These are phyloP conservation scores for Beauveria caledonica DNA, from an alignment of 2,329 filamentous ascomycete genomes.

Conservation along the genomic window DNA sequence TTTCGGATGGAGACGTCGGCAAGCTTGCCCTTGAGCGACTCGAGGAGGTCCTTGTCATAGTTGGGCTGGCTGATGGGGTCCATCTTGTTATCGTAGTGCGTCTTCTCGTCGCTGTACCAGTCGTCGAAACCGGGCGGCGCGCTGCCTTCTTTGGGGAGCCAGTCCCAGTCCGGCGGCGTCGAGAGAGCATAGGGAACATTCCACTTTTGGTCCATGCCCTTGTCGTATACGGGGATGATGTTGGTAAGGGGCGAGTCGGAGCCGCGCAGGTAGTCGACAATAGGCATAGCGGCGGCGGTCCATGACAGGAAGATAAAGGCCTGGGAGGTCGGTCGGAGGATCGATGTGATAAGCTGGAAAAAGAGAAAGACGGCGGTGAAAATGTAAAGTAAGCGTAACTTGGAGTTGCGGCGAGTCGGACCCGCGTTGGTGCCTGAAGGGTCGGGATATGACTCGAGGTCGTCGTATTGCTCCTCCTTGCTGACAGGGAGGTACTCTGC, in stretches of 20 bases:
- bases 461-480: slow-evolving; percentile 18
- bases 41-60: slow-evolving; percentile 24
- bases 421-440: background rate
- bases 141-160: slow-evolving; percentile 19
- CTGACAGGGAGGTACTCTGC: slow-evolving; percentile 17
- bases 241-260: slow-evolving; percentile 19
- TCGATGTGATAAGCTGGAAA: slow-evolving; percentile 15
- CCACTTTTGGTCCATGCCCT: slow-evolving; percentile 15
- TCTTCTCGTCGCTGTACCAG: slow-evolving; percentile 17
- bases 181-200: slow-evolving; percentile 22
- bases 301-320: slow-evolving; percentile 28
- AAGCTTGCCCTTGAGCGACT: slow-evolving; percentile 20
- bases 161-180: slow-evolving; percentile 13
- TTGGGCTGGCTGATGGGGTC: slow-evolving; percentile 36
- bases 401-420: background rate
- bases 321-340: slow-evolving; percentile 21
- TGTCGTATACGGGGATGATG: slow-evolving; percentile 17
- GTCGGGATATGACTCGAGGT: slow-evolving; percentile 3
- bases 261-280: slow-evolving; percentile 25
- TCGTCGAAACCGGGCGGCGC: slow-evolving; percentile 18
- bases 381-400: slow-evolving; percentile 11
- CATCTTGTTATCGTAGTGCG: slow-evolving; percentile 26
- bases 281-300: slow-evolving; percentile 24
- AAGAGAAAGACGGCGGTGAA: slow-evolving; percentile 14
- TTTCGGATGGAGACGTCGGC: slow-evolving; percentile 31